A percentile compares a stretch with the other conserved stretches of the same genome.
Evolutionary conservation across 495 filamentous ascomycete genomes (phyloP).

Genomic region (Penicillium daleae): DNA sequence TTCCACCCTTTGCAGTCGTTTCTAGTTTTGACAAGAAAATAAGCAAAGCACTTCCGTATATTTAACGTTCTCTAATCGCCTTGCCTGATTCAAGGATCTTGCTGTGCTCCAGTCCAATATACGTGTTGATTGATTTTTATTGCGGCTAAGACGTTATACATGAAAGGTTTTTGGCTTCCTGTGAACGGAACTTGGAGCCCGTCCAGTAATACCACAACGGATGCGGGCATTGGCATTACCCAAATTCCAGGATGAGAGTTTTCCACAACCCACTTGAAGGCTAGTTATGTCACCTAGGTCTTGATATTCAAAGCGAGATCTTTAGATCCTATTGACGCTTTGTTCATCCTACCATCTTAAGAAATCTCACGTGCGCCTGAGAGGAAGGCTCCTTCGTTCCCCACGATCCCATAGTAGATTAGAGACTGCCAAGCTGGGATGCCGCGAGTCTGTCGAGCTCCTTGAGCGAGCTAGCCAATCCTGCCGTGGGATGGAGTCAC

Average conservation of each 20-base stretch:
- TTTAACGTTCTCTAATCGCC: no score
- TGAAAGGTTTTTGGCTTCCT: background rate
- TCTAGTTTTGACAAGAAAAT: no score
- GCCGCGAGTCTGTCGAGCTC: conserved; percentile 1
- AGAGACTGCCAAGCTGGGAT: background rate
- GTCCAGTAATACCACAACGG: background rate
- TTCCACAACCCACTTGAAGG: no score
- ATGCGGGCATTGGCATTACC: background rate
- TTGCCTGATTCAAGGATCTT: no score
- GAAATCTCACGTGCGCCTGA: background rate
- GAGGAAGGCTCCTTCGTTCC: background rate
- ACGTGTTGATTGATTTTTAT: no score
- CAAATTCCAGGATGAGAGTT: background rate
- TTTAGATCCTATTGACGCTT: background rate
- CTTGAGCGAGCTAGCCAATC: conserved; percentile 1
- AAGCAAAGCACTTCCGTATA: no score
- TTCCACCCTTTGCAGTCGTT: no score
- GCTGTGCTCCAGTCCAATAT: no score
- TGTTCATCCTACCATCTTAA: background rate
- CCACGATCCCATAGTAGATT: background rate
- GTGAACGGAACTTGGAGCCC: background rate
- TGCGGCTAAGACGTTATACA: no score
- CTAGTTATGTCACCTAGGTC: background rate
- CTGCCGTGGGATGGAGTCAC: background rate
- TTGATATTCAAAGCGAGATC: no score